These are phyloP conservation scores for Tetracentron sinense DNA, from an alignment of 164 flowering plant species.

Conservation along the genomic window DNA sequence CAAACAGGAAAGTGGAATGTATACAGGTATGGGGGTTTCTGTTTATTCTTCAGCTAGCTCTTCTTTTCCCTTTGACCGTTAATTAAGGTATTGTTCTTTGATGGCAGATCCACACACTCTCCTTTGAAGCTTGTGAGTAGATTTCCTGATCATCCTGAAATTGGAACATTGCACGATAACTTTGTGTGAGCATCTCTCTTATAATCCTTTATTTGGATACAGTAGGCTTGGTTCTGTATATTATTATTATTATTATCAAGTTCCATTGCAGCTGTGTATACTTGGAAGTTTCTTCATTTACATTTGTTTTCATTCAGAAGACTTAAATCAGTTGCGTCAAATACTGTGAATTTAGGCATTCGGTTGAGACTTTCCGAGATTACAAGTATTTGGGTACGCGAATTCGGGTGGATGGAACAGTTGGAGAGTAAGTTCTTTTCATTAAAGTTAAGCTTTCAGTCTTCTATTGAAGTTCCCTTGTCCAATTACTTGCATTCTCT, in stretches of 20 bases:
- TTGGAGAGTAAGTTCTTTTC: slow-evolving; percentile 52
- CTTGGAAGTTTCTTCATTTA: background rate
- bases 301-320: background rate
- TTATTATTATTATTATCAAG: background rate
- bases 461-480: slow-evolving; percentile 6
- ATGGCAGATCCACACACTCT: slow-evolving; percentile 54
- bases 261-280: background rate
- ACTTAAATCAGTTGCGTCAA: background rate
- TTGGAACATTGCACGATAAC: slow-evolving; percentile 70
- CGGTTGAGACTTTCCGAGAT: slow-evolving; percentile 65
- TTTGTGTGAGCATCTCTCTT: slow-evolving; percentile 49
- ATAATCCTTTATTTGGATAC: background rate
- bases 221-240: background rate
- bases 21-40: slow-evolving; percentile 49
- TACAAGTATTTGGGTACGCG: slow-evolving; percentile 88
- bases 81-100: slow-evolving; percentile 1
- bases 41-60: background rate
- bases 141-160: slow-evolving; percentile 58
- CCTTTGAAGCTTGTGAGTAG: slow-evolving; percentile 58
- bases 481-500: slow-evolving; percentile 8
- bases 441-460: background rate
- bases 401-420: slow-evolving; percentile 75
- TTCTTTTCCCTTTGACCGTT: background rate
- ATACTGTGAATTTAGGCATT: slow-evolving; percentile 38
- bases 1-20: slow-evolving; percentile 95